Conservation (phyloP, 805 yeast genomes). For the Metschnikowia colocasiae region DNA sequence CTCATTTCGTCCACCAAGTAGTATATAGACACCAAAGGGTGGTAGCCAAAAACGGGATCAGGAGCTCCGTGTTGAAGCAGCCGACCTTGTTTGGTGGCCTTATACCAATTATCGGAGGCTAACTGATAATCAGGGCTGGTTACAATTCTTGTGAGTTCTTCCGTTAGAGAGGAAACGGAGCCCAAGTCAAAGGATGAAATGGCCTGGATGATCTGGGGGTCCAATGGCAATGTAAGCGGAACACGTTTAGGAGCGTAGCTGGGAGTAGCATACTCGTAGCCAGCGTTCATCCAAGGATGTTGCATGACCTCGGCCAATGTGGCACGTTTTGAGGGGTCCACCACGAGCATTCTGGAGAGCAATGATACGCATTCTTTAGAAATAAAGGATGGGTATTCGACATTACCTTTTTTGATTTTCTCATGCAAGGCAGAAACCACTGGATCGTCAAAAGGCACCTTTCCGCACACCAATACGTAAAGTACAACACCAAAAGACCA, state of each 20-base stretch:
- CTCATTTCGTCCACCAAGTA: slow-evolving; percentile 81
- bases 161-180: slow-evolving; percentile 52
- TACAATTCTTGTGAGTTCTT: slow-evolving; percentile 55
- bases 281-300: slow-evolving; percentile 95
- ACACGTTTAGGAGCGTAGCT: slow-evolving; percentile 72
- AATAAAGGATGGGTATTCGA: slow-evolving; percentile 83
- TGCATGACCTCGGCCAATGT: slow-evolving; percentile 69
- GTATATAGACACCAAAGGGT: slow-evolving; percentile 85
- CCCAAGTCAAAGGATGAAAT: slow-evolving; percentile 81
- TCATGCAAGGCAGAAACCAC: slow-evolving; percentile 88
- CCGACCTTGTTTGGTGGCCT: slow-evolving; percentile 36
- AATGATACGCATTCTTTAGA: slow-evolving; percentile 78
- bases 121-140: slow-evolving; percentile 62
- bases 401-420: slow-evolving; percentile 86
- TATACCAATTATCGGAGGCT: slow-evolving; percentile 62
- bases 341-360: slow-evolving; percentile 85
- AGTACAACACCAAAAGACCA: slow-evolving; percentile 98
- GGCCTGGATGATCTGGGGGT: slow-evolving; percentile 62
- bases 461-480: slow-evolving; percentile 94
- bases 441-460: slow-evolving; percentile 97
- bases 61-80: slow-evolving; percentile 28
- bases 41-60: slow-evolving; percentile 84
- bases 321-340: slow-evolving; percentile 80
- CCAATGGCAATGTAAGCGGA: slow-evolving; percentile 71
- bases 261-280: slow-evolving; percentile 70